Base-by-base conservation (phyloP, 805 yeast species). In the Saturnispora hagleri region DNA sequence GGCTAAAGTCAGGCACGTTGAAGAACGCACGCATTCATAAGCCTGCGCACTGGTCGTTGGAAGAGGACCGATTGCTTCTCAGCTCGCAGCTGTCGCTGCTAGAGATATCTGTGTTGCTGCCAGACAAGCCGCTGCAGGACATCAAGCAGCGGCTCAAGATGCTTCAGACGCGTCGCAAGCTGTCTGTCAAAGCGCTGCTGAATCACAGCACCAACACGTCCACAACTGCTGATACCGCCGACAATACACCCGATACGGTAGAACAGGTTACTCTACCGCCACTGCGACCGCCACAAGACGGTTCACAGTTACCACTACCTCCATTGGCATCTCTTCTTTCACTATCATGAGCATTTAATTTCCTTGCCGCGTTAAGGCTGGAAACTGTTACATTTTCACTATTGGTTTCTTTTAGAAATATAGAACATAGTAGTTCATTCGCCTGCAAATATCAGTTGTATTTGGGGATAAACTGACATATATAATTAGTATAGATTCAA, bases 1-100 rank as follows among this genome's bases (percentile, higher is more conserved):
- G 96, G 55, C 67, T 82, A 35, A 78, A 72, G 58, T 67, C 73
- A 4, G 78, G 78, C 9, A 67, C 73, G 15, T 63, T 73, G 44
- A 66, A 75, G 38, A 38, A 46, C 4, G 27, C 34, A 13, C 40
- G 38, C 7, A 10, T n/a, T 31, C 22, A 31, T 8, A 34, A 45
- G n/a, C 28, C 27, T 6, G 10, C 47, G n/a, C 38, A 31, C 6
- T 48, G 51, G 51, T 22, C 51, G 9, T 15, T 22, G 10, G 51
- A 48, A 18, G 51, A 48, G 34, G 51, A 48, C 22, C 43, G 17
- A 3, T 18, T 48, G 24, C 17, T 48, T 2, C 12, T 48, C 42
- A 18, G 41, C 6, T 31, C 40, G 12, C 43, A 42, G 13, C 26
- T 48, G 26, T 20, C 45, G 10, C n/a, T 48, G 6, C 15, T 36